A percentile compares a stretch with the other conserved stretches of the same genome.
Conservation (phyloP, 176 grass and related monocot genomes). For the Ensete glaucum region DNA sequence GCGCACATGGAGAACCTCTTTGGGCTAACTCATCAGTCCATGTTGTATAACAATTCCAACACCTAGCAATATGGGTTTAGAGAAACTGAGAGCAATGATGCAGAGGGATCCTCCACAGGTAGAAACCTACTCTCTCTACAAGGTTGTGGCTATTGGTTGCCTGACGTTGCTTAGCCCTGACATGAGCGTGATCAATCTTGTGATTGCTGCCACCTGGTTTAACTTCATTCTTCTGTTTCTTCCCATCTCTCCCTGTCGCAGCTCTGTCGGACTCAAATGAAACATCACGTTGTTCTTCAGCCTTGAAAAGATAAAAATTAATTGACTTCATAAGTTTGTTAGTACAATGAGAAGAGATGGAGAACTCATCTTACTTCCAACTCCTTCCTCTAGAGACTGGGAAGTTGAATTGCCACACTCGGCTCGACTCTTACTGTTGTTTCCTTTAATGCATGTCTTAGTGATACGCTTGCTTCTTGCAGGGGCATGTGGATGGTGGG, state of each 20-base stretch:
- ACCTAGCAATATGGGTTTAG: too few species aligned
- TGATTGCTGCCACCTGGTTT: conserved; percentile 25
- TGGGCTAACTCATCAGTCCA: too few species aligned
- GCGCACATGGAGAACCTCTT: too few species aligned
- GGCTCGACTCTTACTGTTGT: conserved; percentile 44
- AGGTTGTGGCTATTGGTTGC: conserved; percentile 98
- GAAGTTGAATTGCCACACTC: conserved; percentile 20
- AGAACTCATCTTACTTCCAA: conserved; percentile 31
- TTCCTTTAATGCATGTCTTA: conserved; percentile 36
- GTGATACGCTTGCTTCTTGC: conserved; percentile 33
- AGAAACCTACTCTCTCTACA: conserved; percentile 77
- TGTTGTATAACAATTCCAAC: too few species aligned
- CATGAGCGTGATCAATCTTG: conserved; percentile 77
- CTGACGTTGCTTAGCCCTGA: conserved; percentile 84
- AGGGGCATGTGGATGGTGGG: conserved; percentile 29
- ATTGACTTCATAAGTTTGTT: background rate
- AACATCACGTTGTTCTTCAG: conserved; percentile 45
- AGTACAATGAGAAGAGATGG: conserved; percentile 3
- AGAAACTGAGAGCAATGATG: background rate
- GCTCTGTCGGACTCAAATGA: conserved; percentile 34
- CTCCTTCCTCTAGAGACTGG: conserved; percentile 19
- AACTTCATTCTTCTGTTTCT: conserved; percentile 23
- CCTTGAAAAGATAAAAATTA: background rate
- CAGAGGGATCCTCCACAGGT: background rate
- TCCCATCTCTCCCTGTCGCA: conserved; percentile 37